Evolutionary conservation across 2,329 filamentous ascomycete species (phyloP).

Genomic region (Stromatinia cepivora): DNA sequence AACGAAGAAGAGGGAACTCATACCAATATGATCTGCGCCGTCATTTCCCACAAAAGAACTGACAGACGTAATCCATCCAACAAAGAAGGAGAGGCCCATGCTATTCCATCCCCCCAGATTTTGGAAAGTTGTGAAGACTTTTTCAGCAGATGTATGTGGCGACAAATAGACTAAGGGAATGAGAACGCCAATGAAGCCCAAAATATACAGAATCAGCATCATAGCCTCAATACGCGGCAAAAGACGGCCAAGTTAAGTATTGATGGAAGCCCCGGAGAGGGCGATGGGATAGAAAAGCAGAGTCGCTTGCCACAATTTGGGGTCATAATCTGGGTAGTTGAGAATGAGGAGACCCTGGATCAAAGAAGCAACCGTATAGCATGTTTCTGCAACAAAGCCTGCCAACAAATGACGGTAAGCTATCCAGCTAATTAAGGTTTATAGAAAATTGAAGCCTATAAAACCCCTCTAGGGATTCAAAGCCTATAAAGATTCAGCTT

Average conservation of each 20-base stretch:
- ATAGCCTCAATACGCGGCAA: constrained; percentile 20
- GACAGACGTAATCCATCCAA: neutral
- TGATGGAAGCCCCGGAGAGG: constrained; percentile 21
- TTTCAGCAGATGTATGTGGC: constrained; percentile 26
- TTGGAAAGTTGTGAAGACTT: constrained; percentile 22
- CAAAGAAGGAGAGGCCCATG: constrained; percentile 22
- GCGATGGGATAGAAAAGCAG: constrained; percentile 15
- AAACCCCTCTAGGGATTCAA: too few species aligned
- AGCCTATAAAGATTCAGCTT: too few species aligned
- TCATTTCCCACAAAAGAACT: constrained; percentile 13
- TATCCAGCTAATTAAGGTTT: too few species aligned
- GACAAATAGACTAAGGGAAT: constrained; percentile 21
- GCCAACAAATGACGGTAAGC: constrained; percentile 19
- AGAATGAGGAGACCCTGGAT: constrained; percentile 15
- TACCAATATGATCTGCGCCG: constrained; percentile 17
- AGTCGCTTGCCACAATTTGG: constrained; percentile 16
- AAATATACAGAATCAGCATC: constrained; percentile 20
- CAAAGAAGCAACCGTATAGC: constrained; percentile 2
- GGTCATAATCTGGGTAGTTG: constrained; percentile 10
- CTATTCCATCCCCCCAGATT: constrained; percentile 22
- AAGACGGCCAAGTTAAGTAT: constrained; percentile 18
- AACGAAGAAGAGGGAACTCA: neutral
- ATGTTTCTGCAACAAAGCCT: constrained; percentile 13
- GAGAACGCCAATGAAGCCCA: constrained; percentile 22
- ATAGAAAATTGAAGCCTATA: too few species aligned